Evolutionary conservation across 2,329 filamentous ascomycete species (phyloP).

Genomic region (Aspergillus sp.): DNA sequence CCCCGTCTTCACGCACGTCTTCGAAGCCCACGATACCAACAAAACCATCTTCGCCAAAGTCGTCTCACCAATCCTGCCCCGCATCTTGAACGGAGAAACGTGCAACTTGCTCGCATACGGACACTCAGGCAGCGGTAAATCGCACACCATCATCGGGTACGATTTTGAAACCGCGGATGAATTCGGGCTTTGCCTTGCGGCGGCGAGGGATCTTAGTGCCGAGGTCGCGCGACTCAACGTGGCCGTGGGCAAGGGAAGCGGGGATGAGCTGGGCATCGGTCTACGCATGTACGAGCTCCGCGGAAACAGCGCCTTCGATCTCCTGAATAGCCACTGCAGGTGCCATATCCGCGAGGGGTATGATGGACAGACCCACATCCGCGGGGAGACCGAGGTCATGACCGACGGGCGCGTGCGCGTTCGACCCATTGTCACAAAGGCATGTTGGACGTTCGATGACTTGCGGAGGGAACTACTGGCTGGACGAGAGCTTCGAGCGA

Average conservation of each 20-base stretch:
- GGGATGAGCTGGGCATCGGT: slow-evolving; percentile 39
- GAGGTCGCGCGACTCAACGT: slow-evolving; percentile 18
- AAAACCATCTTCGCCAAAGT: slow-evolving; percentile 35
- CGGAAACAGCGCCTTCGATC: slow-evolving; percentile 48
- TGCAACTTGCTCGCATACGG: slow-evolving; percentile 53
- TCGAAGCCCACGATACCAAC: slow-evolving; percentile 30
- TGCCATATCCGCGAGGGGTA: slow-evolving; percentile 49
- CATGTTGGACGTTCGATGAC: slow-evolving; percentile 41
- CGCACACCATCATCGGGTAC: slow-evolving; percentile 51
- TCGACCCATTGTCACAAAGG: slow-evolving; percentile 37
- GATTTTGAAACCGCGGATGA: slow-evolving; percentile 40
- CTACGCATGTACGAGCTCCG: slow-evolving; percentile 50
- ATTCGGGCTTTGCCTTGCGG: slow-evolving; percentile 45
- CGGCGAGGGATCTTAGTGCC: slow-evolving; percentile 37
- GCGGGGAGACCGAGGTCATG: slow-evolving; percentile 48
- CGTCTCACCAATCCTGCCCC: slow-evolving; percentile 40
- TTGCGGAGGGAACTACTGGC: slow-evolving; percentile 34
- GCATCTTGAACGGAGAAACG: slow-evolving; percentile 39
- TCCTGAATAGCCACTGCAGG: slow-evolving; percentile 44
- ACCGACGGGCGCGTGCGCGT: slow-evolving; percentile 49
- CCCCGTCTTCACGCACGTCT: slow-evolving; percentile 27
- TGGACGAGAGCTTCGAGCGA: slow-evolving; percentile 37
- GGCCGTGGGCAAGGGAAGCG: background rate
- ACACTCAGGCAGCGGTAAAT: slow-evolving; percentile 49
- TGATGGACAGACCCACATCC: slow-evolving; percentile 47